Conservation (phyloP, 257 asterid genomes). For the Striga asiatica region DNA sequence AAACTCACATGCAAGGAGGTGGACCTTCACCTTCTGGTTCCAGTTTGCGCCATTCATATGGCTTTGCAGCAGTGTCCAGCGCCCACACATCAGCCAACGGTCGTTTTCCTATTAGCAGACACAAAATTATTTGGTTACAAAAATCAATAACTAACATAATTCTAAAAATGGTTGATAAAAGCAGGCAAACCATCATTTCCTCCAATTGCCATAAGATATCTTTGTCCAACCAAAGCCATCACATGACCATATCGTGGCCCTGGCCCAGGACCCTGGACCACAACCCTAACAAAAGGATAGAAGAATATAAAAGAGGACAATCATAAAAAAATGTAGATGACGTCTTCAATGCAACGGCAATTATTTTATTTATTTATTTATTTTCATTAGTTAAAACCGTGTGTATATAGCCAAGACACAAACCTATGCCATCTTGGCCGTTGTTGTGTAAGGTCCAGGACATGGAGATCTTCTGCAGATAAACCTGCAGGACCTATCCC, state of each 20-base stretch:
- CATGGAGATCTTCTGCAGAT: constrained; percentile 99
- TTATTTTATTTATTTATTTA: too few relatives aligned
- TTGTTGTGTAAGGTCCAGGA: constrained; percentile 89
- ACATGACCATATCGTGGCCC: constrained; percentile 99
- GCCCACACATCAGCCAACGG: constrained; percentile 99
- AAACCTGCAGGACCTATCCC: constrained; percentile 99
- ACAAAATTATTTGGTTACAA: constrained; percentile 14
- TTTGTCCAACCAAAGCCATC: constrained; percentile 98
- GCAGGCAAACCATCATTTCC: constrained; percentile 91
- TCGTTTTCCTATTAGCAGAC: constrained; percentile 61
- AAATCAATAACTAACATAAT: constrained; percentile 7
- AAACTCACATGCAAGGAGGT: constrained; percentile 98
- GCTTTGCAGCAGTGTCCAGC: constrained; percentile 99
- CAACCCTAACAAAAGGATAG: constrained; percentile 50
- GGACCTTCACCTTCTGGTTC: constrained; percentile 99
- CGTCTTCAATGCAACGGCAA: constrained; percentile 6
- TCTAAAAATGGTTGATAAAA: constrained; percentile 5
- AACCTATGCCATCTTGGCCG: constrained; percentile 98
- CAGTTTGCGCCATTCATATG: constrained; percentile 97
- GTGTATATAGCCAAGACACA: constrained; percentile 6
- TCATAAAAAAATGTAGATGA: background rate
- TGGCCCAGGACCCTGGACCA: constrained; percentile 98
- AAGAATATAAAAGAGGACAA: constrained; percentile 9
- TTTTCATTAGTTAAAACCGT: background rate
- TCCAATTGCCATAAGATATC: constrained; percentile 99